Conservation (phyloP, 805 yeast genomes). For the Barnettozyma californica region DNA sequence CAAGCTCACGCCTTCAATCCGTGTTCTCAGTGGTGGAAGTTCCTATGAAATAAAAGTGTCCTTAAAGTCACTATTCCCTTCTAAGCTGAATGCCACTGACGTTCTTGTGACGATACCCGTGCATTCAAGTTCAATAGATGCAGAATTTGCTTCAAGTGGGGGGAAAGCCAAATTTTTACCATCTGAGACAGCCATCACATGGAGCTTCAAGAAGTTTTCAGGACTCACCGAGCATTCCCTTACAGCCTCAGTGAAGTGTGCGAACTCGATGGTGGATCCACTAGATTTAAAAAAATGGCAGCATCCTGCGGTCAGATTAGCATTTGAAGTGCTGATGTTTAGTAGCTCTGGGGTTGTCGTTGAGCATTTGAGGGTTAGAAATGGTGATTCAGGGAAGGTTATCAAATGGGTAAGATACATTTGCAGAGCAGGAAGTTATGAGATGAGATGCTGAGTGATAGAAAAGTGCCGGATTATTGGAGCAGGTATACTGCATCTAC, state of each 20-base stretch:
- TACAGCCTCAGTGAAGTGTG: conserved; percentile 46
- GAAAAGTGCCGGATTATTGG: no score
- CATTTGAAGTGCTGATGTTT: conserved; percentile 67
- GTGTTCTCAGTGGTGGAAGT: conserved; percentile 36
- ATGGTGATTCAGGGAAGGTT: conserved; percentile 54
- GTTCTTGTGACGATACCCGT: conserved; percentile 64
- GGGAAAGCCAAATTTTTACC: conserved; percentile 71
- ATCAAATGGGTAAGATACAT: conserved; percentile 86
- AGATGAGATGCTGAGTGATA: conserved; percentile 51
- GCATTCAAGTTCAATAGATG: conserved; percentile 54
- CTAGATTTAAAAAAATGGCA: conserved; percentile 6
- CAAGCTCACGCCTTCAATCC: conserved; percentile 51
- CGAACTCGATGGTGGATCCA: conserved; percentile 14
- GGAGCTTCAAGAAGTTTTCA: conserved; percentile 65
- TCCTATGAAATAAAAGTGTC: conserved; percentile 53
- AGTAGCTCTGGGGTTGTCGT: conserved; percentile 75
- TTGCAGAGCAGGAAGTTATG: conserved; percentile 75
- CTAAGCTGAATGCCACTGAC: conserved; percentile 55
- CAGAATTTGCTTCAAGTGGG: conserved; percentile 38
- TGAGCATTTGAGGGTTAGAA: conserved; percentile 58
- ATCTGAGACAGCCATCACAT: conserved; percentile 55
- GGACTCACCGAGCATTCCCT: conserved; percentile 64
- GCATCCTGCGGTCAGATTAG: conserved; percentile 59
- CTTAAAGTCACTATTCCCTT: conserved; percentile 55
- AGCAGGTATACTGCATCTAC: no score